Evolutionary conservation across 148 eudicot species (phyloP), one percentile per base, ranked within the genome.

Genomic region (Cornus controversa): DNA sequence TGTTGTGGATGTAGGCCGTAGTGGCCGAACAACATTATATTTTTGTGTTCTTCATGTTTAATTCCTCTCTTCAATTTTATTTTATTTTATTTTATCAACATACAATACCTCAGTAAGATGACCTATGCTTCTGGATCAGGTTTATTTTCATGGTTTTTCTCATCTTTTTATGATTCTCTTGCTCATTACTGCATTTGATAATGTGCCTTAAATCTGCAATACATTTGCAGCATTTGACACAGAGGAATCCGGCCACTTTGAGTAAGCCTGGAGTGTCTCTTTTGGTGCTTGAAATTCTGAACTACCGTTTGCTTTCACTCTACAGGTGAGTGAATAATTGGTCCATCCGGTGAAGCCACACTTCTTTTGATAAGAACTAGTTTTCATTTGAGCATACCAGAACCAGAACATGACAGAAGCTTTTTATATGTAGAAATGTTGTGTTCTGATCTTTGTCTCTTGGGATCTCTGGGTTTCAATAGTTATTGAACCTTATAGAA

Each of bases 231-330:
- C 94, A 92, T 84, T 79, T 96, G 87, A 85, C 93, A 71, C 96
- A 89, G 84, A 92, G 87, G 90, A 92, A 90, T 73, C 97, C 92
- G 78, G 78, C 92, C 72, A 86, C 94, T 58, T 79, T 93, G 85
- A 90, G 85, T 77, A 92, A 92, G 90, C 97, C 98, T 42, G 88
- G 89, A 69, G 93, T 94, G 70, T 82, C 91, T 58, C 93, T 96
- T 80, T 83, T 96, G 91, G 88, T 96, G 78, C 96, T 96, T 75
- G 99, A 96, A 84, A 88, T 96, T 78, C 84, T 96, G 82, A 96
- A 96, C 88, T 96, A 96, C 64, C 92, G 99, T 42, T 82, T 93
- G 82, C 97, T 96, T 85, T 92, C 99, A 50, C 94, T 96, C 28
- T 96, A 93, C 86, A 89, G 99, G 99, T 96, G 78, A 89, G 85